Base-by-base conservation (phyloP, 2,329 filamentous ascomycete species). In the Lachnellula occidentalis region DNA sequence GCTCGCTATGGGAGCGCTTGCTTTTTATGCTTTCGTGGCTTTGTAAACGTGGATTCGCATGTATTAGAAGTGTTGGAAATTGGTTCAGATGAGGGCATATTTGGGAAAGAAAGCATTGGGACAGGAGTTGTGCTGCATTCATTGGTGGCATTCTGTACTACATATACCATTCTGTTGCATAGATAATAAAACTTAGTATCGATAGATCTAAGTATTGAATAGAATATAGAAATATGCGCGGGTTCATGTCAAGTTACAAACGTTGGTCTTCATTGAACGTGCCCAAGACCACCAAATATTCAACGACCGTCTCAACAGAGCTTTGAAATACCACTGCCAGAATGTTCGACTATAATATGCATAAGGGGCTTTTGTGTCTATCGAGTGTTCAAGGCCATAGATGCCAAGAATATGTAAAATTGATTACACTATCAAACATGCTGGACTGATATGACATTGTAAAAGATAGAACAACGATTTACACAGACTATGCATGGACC, bases 261-360 rank as follows among this genome's bases (percentile, higher is more conserved):
- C n/a, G n/a, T n/a, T 58, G 58, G 31, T 67, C 67, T 2, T 46
- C 67, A 4, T 51, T 54, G 2, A 64, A 61, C 56, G 67, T 67
- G 14, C 67, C 66, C 50, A 66, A 69, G 17, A 58, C 69, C n/a
- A 55, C 69, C 43, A 55, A 64, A 24, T 63, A 67, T 54, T 58
- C 62, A 2, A 60, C 49, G 22, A 60, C 54, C 22, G 61, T 58
- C 2, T 55, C 61, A 1, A 63, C 63, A 4, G 65, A 69, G 50
- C 48, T 67, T 31, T 31, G 8, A 24, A 64, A 61, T 41, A 70
- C 65, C 1, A 62, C 61, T 31, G 27, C 27, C 8, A 27, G 8
- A 27, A 9, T n/a, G n/a, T 8, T 9, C 9, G 2, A 69, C 66
- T 5, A 57, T 62, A 7, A 48, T 66, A 34, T 56, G 64, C 22